phyloP scores from a whole-genome alignment of 768 basidiomycete species.

The Pholiota molesta region DNA sequence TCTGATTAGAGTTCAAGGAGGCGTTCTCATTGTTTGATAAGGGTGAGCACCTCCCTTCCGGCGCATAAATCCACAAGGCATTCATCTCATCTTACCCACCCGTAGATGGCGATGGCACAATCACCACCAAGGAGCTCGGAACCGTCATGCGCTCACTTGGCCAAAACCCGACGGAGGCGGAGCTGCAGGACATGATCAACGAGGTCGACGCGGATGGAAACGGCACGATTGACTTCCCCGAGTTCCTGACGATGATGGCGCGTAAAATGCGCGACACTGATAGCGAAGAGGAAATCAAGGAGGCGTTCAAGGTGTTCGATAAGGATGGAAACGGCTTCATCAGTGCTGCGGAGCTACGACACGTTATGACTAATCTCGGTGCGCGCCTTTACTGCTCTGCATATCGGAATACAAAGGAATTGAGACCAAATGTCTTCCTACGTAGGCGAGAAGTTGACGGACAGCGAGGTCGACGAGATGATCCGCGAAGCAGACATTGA shows the following conservation, averaged over 20 bases:
- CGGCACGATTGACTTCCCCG: slow-evolving; percentile 50
- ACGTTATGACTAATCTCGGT: slow-evolving; percentile 96
- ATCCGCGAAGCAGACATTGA: slow-evolving; percentile 95
- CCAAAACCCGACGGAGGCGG: slow-evolving; percentile 49
- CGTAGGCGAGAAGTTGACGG: slow-evolving; percentile 82
- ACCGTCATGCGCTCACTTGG: slow-evolving; percentile 53
- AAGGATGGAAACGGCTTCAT: slow-evolving; percentile 95
- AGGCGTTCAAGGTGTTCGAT: slow-evolving; percentile 76
- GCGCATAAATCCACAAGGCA: slow-evolving; percentile 3
- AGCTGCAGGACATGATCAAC: slow-evolving; percentile 53
- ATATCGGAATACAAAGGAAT: not conserved
- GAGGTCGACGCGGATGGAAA: slow-evolving; percentile 48
- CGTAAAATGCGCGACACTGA: slow-evolving; percentile 42
- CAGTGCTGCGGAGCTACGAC: slow-evolving; percentile 84
- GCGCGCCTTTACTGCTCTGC: slow-evolving; percentile 23
- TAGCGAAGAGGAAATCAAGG: slow-evolving; percentile 48
- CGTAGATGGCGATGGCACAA: slow-evolving; percentile 55
- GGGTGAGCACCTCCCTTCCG: slow-evolving; percentile 48
- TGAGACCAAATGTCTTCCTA: not conserved
- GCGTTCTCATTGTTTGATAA: slow-evolving; percentile 98
- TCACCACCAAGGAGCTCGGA: slow-evolving; percentile 51
- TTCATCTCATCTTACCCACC: slow-evolving; percentile 16
- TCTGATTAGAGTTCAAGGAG: slow-evolving; percentile 84
- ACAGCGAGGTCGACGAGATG: slow-evolving; percentile 93
- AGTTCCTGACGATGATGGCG: slow-evolving; percentile 51